Conservation (phyloP, 257 asterid genomes). For the Nicotiana sylvestris region DNA sequence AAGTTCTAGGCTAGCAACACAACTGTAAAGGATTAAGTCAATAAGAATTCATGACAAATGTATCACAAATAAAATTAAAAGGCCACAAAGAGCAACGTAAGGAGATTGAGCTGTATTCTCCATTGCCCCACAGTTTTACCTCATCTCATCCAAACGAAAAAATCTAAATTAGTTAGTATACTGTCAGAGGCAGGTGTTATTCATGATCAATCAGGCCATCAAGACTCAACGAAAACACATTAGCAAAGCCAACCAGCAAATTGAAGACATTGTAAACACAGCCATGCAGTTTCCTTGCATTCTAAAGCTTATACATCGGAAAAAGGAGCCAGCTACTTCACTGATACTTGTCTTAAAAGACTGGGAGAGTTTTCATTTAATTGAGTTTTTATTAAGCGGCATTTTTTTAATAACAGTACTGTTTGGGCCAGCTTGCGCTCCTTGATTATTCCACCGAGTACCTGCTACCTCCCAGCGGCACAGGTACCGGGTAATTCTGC, state of each 20-base stretch:
- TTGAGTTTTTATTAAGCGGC: too few species aligned
- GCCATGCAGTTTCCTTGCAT: neutral
- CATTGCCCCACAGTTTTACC: neutral
- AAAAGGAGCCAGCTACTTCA: neutral
- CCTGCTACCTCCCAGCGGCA: too few species aligned
- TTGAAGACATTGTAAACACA: neutral
- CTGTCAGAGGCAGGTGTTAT: neutral
- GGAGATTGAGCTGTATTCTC: constrained; percentile 2
- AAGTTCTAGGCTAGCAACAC: neutral
- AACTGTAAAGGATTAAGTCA: neutral
- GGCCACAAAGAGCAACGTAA: neutral
- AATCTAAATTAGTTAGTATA: neutral
- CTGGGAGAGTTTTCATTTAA: neutral
- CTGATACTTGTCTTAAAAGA: neutral
- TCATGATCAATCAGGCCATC: neutral
- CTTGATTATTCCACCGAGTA: too few species aligned
- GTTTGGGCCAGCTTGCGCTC: neutral
- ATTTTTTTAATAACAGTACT: too few species aligned
- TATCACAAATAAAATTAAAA: neutral
- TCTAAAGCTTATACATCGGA: neutral
- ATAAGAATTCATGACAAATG: neutral
- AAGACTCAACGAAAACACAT: neutral
- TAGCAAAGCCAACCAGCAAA: neutral
- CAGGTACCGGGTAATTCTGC: too few species aligned
- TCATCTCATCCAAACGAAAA: constrained; percentile 1